A percentile compares a stretch with the other conserved stretches of the same genome.
phyloP scores from a whole-genome alignment of 1,284 basidiomycete species.

The Austroboletus olivaceoglutinosus region DNA sequence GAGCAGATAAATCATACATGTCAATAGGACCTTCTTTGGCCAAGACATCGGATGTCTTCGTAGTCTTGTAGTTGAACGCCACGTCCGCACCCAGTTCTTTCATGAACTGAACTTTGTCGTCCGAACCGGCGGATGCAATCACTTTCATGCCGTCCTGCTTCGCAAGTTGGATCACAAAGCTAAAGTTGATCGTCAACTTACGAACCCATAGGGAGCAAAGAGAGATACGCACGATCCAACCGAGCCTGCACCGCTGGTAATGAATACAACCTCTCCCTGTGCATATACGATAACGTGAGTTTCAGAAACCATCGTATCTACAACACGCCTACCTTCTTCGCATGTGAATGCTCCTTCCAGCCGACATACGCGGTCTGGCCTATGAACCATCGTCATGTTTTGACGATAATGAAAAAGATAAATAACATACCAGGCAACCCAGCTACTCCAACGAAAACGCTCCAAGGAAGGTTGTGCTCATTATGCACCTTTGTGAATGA shows the following conservation, averaged over 20 bases:
- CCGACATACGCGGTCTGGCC: conserved; percentile 21
- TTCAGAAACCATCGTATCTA: not conserved
- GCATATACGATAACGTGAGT: not conserved
- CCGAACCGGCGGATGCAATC: conserved; percentile 39
- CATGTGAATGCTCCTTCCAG: conserved; percentile 23
- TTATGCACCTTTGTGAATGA: conserved; percentile 14
- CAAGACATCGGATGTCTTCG: conserved; percentile 25
- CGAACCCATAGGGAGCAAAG: not conserved
- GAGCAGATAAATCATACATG: conserved; percentile 11
- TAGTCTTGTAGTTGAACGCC: conserved; percentile 40
- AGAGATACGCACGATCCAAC: conserved; percentile 18
- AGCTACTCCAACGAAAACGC: conserved; percentile 13
- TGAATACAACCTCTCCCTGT: conserved; percentile 19
- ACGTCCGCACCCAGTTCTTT: conserved; percentile 38
- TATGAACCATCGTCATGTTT: not conserved
- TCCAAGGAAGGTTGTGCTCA: conserved; percentile 19
- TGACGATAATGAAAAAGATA: not conserved
- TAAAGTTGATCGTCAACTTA: not conserved
- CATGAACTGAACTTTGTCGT: conserved; percentile 40
- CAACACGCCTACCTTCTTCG: conserved; percentile 13
- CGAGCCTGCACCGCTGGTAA: conserved; percentile 19
- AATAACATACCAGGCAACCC: conserved; percentile 10
- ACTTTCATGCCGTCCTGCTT: conserved; percentile 40
- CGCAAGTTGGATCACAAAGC: conserved; percentile 34
- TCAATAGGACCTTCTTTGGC: conserved; percentile 24